Percentiles rank a stretch among this genome's conserved stretches.
Evolutionary conservation across 495 filamentous ascomycete species (phyloP).

Genomic region (Annulohypoxylon maeteangense): DNA sequence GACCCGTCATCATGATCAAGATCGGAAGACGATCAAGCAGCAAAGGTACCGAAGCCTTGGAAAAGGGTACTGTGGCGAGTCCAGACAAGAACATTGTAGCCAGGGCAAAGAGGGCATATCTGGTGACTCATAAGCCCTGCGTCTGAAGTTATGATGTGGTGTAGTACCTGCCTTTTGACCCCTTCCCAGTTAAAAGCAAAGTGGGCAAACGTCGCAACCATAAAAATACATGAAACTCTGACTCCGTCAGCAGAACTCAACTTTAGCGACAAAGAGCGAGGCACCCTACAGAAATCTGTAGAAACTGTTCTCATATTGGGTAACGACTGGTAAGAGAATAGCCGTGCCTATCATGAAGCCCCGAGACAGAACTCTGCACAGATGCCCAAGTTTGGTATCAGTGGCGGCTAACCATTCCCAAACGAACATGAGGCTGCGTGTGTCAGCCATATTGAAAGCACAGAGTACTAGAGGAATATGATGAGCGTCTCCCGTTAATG

Average conservation of each 20-base stretch:
- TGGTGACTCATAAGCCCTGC: conserved; percentile 20
- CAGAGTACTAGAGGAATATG: neutral
- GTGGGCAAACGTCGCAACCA: conserved; percentile 10
- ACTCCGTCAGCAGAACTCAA: conserved; percentile 26
- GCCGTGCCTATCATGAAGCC: conserved; percentile 51
- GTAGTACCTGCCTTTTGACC: conserved; percentile 17
- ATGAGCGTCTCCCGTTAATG: neutral
- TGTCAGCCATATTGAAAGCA: conserved; percentile 4
- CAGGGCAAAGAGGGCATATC: conserved; percentile 22
- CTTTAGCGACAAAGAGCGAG: conserved; percentile 3
- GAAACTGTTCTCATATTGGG: conserved; percentile 35
- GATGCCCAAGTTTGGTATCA: neutral
- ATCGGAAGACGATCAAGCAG: conserved; percentile 16
- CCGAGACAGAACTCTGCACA: conserved; percentile 44
- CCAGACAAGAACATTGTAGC: neutral
- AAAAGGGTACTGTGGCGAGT: conserved; percentile 12
- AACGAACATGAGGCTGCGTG: neutral
- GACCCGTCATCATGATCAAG: conserved; percentile 18
- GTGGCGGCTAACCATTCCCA: neutral
- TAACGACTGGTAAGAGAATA: conserved; percentile 45
- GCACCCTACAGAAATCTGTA: conserved; percentile 48
- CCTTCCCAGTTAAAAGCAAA: conserved; percentile 25
- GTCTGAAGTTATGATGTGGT: neutral
- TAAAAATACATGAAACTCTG: conserved; percentile 25
- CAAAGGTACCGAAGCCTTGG: conserved; percentile 1